Evolutionary conservation across 1,284 basidiomycete genomes (phyloP), one percentile per base, ranked within the genome.

Genomic region (Athelia sp.): DNA sequence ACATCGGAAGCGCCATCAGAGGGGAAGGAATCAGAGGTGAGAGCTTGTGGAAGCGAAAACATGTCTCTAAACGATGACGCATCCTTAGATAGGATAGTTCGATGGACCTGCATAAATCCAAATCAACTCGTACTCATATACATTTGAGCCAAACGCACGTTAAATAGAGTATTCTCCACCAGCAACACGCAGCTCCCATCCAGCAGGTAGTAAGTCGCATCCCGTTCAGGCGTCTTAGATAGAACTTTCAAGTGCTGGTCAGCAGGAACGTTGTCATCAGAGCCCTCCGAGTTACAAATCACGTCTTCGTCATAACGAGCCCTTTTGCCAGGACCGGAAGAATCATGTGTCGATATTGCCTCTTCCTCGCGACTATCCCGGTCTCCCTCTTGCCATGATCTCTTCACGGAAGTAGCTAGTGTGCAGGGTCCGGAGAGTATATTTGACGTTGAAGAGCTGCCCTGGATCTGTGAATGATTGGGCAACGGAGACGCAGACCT

Each of bases 41-140:
- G 36, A 1, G 74, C 79, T 58, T 81, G 78, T 9, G 84, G 83
- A 19, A 87, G 63, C 9, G 73, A 72, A 59, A 87, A 86, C 73
- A 87, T 75, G 2, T 75, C 67, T 24, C 71, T 63, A 56, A 87
- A 87, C 38, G 76, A 76, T 2, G 84, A 85, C 4, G 70, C 69
- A 57, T 87, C 84, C 52, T 71, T 75, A 17, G 81, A 79, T 47
- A 87, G 59, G 31, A 80, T 76, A 10, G 79, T 75, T 23, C 80
- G 72, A 61, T 87, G 84, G 9, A 87, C 78, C 84, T 87, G 56
- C 21, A 49, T n/a, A n/a, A n/a, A n/a, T n/a, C n/a, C n/a, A n/a
- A n/a, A n/a, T n/a, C n/a, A n/a, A n/a, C n/a, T n/a, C n/a, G n/a
- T n/a, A n/a, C n/a, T n/a, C n/a, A n/a, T n/a, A n/a, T n/a, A n/a